Evolutionary conservation across 192 early-diverging fungal genomes (phyloP).

Genomic region (Mortierella antarctica): DNA sequence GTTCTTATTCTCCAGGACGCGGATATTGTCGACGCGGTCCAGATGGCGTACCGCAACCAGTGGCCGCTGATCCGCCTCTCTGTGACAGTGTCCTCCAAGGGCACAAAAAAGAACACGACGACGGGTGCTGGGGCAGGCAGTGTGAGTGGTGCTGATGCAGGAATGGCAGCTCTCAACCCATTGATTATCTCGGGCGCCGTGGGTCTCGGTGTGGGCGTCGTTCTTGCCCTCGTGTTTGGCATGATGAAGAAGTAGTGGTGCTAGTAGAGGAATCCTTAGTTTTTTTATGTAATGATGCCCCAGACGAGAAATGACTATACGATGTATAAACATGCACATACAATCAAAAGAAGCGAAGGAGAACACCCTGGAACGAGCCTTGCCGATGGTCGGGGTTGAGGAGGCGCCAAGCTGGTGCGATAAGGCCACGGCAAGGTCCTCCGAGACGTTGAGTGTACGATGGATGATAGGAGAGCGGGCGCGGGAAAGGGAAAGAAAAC

Average conservation of each 20-base stretch:
- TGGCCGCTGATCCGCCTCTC: slow-evolving; percentile 42
- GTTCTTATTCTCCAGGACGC: slow-evolving; percentile 78
- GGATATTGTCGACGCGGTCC: slow-evolving; percentile 86
- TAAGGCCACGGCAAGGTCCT: no score
- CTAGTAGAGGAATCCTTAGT: background rate
- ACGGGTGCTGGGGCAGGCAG: background rate
- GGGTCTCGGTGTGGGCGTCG: slow-evolving; percentile 39
- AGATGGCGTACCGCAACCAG: slow-evolving; percentile 65
- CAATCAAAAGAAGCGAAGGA: no score
- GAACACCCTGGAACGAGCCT: no score
- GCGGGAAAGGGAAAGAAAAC: no score
- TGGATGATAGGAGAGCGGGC: no score
- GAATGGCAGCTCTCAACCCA: slow-evolving; percentile 21
- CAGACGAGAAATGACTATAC: no score
- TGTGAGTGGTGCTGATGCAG: background rate
- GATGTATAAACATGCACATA: no score
- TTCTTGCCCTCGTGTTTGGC: slow-evolving; percentile 29
- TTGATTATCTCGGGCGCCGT: slow-evolving; percentile 33
- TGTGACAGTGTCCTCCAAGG: slow-evolving; percentile 31
- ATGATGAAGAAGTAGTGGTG: slow-evolving; percentile 51
- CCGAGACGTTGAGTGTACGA: no score
- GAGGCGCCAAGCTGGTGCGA: no score
- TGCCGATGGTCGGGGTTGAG: no score
- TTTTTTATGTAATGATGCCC: no score
- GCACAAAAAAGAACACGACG: background rate